These are phyloP conservation scores for Chytriomyces confervae DNA, from an alignment of 192 early-diverging fungal species.

Conservation along the genomic window DNA sequence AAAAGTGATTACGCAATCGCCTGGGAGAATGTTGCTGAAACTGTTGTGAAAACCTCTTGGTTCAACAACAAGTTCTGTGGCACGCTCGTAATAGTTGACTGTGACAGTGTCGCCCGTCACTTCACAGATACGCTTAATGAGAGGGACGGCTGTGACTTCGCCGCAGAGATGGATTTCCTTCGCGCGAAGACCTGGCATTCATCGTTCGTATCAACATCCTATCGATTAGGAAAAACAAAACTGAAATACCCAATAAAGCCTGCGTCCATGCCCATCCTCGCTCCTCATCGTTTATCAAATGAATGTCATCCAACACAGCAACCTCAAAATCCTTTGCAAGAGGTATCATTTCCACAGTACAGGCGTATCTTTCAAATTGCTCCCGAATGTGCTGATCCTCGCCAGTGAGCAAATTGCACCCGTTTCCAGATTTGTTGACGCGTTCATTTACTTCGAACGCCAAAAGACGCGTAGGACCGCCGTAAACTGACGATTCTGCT, in stretches of 20 bases:
- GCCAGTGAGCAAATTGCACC: conserved; percentile 88
- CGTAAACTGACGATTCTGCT: conserved; percentile 76
- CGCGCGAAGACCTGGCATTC: conserved; percentile 59
- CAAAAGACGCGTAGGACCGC: conserved; percentile 87
- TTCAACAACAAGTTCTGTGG: conserved; percentile 70
- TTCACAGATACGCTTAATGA: conserved; percentile 77
- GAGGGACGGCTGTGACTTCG: conserved; percentile 80
- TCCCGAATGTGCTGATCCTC: conserved; percentile 77
- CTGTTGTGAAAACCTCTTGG: conserved; percentile 60
- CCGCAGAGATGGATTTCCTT: conserved; percentile 92
- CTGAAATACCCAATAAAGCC: conserved; percentile 66
- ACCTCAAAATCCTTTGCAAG: conserved; percentile 63
- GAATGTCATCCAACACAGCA: conserved; percentile 96
- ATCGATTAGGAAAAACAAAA: no score
- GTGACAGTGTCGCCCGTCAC: conserved; percentile 79
- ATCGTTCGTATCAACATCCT: no score
- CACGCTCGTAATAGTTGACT: conserved; percentile 75
- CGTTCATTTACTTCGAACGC: conserved; percentile 91
- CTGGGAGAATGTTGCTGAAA: conserved; percentile 66
- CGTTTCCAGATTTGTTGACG: conserved; percentile 73
- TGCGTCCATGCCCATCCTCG: conserved; percentile 97
- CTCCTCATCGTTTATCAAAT: conserved; percentile 85
- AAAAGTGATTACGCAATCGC: conserved; percentile 92
- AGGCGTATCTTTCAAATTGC: conserved; percentile 61
- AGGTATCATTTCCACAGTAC: conserved; percentile 91